phyloP scores from a whole-genome alignment of 768 basidiomycete genomes.

The Tephrocybe sp. region DNA sequence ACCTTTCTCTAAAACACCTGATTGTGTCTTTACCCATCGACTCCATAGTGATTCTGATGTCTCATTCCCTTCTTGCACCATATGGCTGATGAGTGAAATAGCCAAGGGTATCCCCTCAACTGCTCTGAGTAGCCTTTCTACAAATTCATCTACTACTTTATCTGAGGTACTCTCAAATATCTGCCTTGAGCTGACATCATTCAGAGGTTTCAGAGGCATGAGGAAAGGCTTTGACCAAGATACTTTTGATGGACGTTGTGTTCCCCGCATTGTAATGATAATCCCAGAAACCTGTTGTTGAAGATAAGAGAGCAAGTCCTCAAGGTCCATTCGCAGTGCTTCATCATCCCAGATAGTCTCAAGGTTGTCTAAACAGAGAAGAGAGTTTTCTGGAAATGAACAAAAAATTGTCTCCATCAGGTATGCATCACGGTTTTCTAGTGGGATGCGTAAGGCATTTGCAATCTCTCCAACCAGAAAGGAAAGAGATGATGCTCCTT shows the following conservation, averaged over 20 bases:
- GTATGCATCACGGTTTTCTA: too few relatives aligned
- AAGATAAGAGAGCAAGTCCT: not conserved
- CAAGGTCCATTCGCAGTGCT: too few relatives aligned
- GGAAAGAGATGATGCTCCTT: not conserved
- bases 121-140: not conserved
- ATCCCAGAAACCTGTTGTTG: not conserved
- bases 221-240: constrained; percentile 3
- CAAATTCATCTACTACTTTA: too few relatives aligned
- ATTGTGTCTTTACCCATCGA: too few relatives aligned
- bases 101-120: constrained; percentile 1
- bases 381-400: not conserved
- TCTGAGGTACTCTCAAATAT: too few relatives aligned
- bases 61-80: constrained; percentile 20
- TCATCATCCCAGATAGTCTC: too few relatives aligned
- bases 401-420: not conserved
- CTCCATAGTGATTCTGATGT: constrained; percentile 16
- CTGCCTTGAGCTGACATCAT: not conserved
- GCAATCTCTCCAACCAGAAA: too few relatives aligned
- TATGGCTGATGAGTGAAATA: too few relatives aligned
- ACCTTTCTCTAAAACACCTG: too few relatives aligned
- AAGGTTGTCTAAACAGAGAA: too few relatives aligned
- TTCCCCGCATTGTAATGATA: too few relatives aligned
- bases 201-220: not conserved
- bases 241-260: constrained; percentile 1
- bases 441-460: too few relatives aligned